phyloP scores from a whole-genome alignment of 164 flowering plant genomes.

The Pachysandra terminalis region DNA sequence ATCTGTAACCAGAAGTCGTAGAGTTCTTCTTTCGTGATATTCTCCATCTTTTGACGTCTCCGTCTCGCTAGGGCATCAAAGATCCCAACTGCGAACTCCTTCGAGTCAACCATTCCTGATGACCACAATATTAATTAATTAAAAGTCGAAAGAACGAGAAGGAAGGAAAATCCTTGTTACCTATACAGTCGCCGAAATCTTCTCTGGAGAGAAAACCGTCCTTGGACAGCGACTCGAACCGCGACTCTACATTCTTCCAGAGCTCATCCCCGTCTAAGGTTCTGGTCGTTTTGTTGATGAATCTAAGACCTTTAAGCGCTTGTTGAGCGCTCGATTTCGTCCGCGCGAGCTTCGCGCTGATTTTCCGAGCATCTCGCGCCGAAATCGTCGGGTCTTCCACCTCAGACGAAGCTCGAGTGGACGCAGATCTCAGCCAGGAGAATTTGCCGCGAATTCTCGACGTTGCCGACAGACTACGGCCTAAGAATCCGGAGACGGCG shows the following conservation, averaged over 20 bases:
- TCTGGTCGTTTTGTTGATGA: slow-evolving; percentile 64
- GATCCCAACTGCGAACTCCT: slow-evolving; percentile 84
- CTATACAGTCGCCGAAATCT: slow-evolving; percentile 89
- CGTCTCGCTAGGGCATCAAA: slow-evolving; percentile 85
- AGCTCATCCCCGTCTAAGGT: slow-evolving; percentile 30
- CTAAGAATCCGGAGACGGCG: slow-evolving; percentile 15
- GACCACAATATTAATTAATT: neutral
- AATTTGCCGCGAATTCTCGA: slow-evolving; percentile 52
- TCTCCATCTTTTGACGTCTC: slow-evolving; percentile 40
- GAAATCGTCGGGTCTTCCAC: slow-evolving; percentile 25
- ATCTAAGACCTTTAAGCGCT: slow-evolving; percentile 75
- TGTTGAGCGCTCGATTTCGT: slow-evolving; percentile 62
- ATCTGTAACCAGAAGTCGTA: slow-evolving; percentile 86
- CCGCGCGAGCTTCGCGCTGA: slow-evolving; percentile 53
- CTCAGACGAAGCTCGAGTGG: slow-evolving; percentile 36
- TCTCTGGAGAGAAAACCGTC: slow-evolving; percentile 71
- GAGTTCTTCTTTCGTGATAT: slow-evolving; percentile 73
- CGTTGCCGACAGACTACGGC: slow-evolving; percentile 49
- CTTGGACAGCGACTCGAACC: slow-evolving; percentile 52
- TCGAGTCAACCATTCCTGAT: slow-evolving; percentile 93
- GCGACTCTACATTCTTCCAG: slow-evolving; percentile 66
- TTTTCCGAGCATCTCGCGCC: slow-evolving; percentile 55
- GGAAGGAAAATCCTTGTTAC: slow-evolving; percentile 23
- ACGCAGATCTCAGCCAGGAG: slow-evolving; percentile 52
- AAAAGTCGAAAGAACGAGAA: neutral